phyloP scores from a whole-genome alignment of 192 early-diverging fungal genomes.

The Podila verticillata region DNA sequence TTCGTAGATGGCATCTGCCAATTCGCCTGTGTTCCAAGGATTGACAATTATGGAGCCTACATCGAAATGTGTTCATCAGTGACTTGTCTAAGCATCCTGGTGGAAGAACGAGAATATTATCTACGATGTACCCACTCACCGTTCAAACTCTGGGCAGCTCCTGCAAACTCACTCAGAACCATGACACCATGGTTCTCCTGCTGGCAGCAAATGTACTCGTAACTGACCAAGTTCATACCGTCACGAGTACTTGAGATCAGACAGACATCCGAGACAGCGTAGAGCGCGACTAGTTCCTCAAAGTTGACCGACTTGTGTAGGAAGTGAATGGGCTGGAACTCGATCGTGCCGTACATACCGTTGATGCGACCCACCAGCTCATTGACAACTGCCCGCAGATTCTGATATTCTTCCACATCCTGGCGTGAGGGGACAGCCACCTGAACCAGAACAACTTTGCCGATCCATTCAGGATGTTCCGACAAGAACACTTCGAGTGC shows the following conservation, averaged over 20 bases:
- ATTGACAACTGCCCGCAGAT: slow-evolving; percentile 92
- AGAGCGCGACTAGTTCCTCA: slow-evolving; percentile 95
- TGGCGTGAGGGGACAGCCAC: slow-evolving; percentile 98
- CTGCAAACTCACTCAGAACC: slow-evolving; percentile 97
- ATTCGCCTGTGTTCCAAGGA: slow-evolving; percentile 99
- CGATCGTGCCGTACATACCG: slow-evolving; percentile 94
- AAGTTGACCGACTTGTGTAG: slow-evolving; percentile 97
- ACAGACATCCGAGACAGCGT: slow-evolving; percentile 96
- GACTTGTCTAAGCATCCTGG: neutral
- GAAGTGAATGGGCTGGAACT: slow-evolving; percentile 98
- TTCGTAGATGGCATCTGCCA: slow-evolving; percentile 87
- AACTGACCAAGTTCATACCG: slow-evolving; percentile 99
- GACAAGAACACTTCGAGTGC: slow-evolving; percentile 93
- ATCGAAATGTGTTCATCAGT: neutral
- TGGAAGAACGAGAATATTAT: neutral
- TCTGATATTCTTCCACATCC: slow-evolving; percentile 99
- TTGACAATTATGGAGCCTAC: slow-evolving; percentile 95
- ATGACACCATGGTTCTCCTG: slow-evolving; percentile 95
- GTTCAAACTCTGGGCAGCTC: slow-evolving; percentile 97
- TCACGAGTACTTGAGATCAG: slow-evolving; percentile 97
- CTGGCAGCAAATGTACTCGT: slow-evolving; percentile 97
- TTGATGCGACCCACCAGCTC: slow-evolving; percentile 99
- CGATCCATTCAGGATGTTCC: slow-evolving; percentile 90
- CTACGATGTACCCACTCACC: slow-evolving; percentile 59
- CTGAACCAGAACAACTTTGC: slow-evolving; percentile 95